Evolutionary conservation across 1,284 basidiomycete genomes (phyloP), one percentile per base, ranked within the genome.

Genomic region (Malassezia brasiliensis): DNA sequence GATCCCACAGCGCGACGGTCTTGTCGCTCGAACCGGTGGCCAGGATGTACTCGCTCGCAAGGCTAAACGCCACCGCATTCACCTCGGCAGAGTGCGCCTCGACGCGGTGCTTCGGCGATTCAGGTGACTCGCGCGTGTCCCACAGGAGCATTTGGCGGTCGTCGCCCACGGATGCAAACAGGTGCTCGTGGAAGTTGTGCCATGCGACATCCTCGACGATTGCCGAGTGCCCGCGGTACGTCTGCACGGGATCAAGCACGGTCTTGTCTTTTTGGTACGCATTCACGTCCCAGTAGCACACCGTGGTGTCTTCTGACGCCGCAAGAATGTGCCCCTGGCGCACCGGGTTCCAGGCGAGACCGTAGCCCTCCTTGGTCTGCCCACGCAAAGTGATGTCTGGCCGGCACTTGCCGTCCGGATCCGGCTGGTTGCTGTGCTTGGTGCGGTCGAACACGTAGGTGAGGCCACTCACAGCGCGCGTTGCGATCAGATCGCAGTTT

Each of bases 121-220:
- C 45, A 17, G 61, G 55, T 34, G 65, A 73, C 45, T 83, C 80
- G 62, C 93, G 82, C 6, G 88, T 89, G 72, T 98, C 93, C 93
- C 93, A 98, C 60, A 96, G 80, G 79, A 96, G 84, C 61, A 99
- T 81, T 80, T 87, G 83, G 69, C 86, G 87, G 76, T 99, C 93
- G 67, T 99, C 93, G 31, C 91, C 90, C n/a, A 96, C 93, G 62
- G 90, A 94, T 2, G 86, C 91, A 68, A 98, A 91, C 45, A 91
- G 78, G 64, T 85, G 83, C 55, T 90, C 88, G 72, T 87, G 80
- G 19, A 82, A 83, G 11, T 85, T 79, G 77, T 94, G 87, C 93
- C 93, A 98, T 63, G 94, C 90, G 2, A 98, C 91, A 72, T 98
- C 94, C 88, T 94, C 90, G 8, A 72, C 74, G 15, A 74, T 58